Conservation (phyloP, 441 rosid species). For the Aleurites moluccanus region DNA sequence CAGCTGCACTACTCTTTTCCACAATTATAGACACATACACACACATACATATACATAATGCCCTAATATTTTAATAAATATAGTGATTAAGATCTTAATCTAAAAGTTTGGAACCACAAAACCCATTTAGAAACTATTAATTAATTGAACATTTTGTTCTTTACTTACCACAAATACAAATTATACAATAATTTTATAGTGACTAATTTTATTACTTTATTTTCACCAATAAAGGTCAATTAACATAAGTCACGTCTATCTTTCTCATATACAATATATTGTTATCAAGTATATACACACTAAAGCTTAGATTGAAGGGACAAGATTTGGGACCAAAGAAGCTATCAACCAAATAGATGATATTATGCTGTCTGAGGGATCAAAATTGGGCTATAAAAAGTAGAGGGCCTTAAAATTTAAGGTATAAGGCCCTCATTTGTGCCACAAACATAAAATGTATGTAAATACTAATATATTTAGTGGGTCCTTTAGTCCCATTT, state of each 20-base stretch:
- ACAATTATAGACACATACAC: too few relatives aligned
- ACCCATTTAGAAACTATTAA: neutral
- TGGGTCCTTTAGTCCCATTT: constrained; percentile 15
- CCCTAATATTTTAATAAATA: neutral
- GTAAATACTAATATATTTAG: neutral
- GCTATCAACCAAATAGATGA: constrained; percentile 1
- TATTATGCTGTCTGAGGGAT: constrained; percentile 11
- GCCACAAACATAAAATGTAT: neutral
- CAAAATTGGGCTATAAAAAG: constrained; percentile 7
- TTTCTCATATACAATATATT: neutral
- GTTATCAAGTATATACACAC: neutral
- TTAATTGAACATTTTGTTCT: neutral
- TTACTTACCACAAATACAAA: neutral
- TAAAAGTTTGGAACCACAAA: constrained; percentile 2
- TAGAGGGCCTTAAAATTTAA: constrained; percentile 7
- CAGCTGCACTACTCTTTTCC: too few relatives aligned
- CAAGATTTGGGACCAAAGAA: neutral
- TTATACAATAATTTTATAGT: neutral
- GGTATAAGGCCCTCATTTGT: constrained; percentile 5
- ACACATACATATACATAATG: too few relatives aligned
- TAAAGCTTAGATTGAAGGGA: neutral
- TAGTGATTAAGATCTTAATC: constrained; percentile 9
- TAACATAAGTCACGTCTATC: constrained; percentile 9
- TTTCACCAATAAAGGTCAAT: neutral
- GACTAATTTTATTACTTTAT: neutral